Base-by-base conservation (phyloP, 768 basidiomycete genomes). In the Rhizopogon salebrosus region DNA sequence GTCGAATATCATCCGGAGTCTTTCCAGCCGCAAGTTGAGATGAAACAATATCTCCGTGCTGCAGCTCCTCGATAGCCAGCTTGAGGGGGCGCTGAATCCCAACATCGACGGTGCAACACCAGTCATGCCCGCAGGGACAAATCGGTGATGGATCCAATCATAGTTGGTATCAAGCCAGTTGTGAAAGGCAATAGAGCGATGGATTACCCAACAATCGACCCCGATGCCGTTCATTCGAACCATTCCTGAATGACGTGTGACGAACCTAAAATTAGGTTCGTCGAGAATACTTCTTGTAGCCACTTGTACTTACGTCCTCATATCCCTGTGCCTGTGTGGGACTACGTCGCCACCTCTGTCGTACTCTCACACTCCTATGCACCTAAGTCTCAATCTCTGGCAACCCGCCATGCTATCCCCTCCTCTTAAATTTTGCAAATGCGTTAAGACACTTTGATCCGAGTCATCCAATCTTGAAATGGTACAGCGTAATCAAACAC, bases 61-160 rank as follows among this genome's bases (percentile, higher is more conserved):
- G 63, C 0, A 68, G 64, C 2, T 57, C 51, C 26, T 62, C 62
- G 22, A 70, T 61, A 5, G 67, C 64, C 4, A 59, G 63, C 53
- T 77, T 77, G 54, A 76, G 54, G 10, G 62, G 61, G 1, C 66
- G 58, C 56, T 76, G 75, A 34, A 63, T 45, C 56, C 6, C 63
- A 55, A 18, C 62, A 53, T 45, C 43, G 43, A 24, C 24, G 27
- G 43, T 27, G 26, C 43, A 34, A 45, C 43, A 45, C 43, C 26
- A 27, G 43, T 45, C 16, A 24, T 45, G 8, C 43, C 43, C 18
- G 14, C 43, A 22, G 26, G 43, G 20, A 45, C 43, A 45, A 45
- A 45, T 11, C 5, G 14, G 26, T 45, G 27, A 27, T 3, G 8
- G 24, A 45, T 45, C 43, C 43, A 45, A 14, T 20, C 34, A 10